A percentile compares a stretch with the other conserved stretches of the same genome.
Evolutionary conservation across 768 basidiomycete species (phyloP).

Genomic region (Psilocybe subaeruginosa): DNA sequence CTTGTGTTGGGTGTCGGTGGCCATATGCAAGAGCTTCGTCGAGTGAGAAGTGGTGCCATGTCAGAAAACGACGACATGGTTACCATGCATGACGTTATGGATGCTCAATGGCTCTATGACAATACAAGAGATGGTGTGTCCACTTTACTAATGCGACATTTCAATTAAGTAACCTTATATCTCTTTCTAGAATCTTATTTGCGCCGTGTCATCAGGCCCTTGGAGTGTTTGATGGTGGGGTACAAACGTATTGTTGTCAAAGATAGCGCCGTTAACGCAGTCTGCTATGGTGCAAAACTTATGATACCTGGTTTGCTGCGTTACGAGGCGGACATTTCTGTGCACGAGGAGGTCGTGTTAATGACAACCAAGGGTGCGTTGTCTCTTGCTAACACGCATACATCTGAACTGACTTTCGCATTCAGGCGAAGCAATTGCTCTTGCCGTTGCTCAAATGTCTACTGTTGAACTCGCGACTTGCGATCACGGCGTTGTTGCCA

Average conservation of each 20-base stretch:
- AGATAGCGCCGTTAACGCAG: conserved; percentile 98
- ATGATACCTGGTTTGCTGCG: conserved; percentile 99
- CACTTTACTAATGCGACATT: neutral
- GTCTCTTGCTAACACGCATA: neutral
- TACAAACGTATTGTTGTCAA: conserved; percentile 99
- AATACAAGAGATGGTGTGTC: conserved; percentile 91
- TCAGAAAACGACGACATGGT: conserved; percentile 98
- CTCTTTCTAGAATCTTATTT: conserved; percentile 85
- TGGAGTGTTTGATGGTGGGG: conserved; percentile 91
- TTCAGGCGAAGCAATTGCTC: conserved; percentile 88
- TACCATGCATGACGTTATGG: conserved; percentile 99
- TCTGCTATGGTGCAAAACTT: conserved; percentile 99
- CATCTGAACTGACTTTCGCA: conserved; percentile 8
- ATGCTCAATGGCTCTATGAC: conserved; percentile 98
- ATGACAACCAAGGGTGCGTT: conserved; percentile 95
- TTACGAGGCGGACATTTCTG: conserved; percentile 92
- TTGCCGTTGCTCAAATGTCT: conserved; percentile 97
- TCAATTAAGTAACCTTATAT: neutral
- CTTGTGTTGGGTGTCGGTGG: conserved; percentile 94
- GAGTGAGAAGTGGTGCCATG: conserved; percentile 95
- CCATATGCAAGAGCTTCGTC: conserved; percentile 99
- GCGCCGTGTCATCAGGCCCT: conserved; percentile 89
- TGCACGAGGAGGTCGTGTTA: conserved; percentile 94
- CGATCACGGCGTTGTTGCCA: conserved; percentile 98
- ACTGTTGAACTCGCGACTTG: conserved; percentile 98